A percentile compares a stretch with the other conserved stretches of the same genome.
Evolutionary conservation across 352 stramenopile genomes (phyloP).

Genomic region (Globisporangium cystogenes): DNA sequence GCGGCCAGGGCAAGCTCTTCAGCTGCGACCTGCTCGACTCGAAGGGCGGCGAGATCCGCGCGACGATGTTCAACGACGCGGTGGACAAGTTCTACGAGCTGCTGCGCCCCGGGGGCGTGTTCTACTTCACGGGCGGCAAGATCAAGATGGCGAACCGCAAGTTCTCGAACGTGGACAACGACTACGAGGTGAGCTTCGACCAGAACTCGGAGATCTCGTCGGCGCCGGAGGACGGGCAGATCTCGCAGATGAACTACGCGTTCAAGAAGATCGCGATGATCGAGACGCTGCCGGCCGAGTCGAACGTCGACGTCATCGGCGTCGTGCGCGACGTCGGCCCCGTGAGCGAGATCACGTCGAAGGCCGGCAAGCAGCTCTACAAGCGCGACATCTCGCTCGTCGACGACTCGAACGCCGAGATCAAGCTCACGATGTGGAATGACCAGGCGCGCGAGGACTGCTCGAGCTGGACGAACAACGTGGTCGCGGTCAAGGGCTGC

Average conservation of each 20-base stretch:
- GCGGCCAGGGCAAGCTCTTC: constrained; percentile 96
- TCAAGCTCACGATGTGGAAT: constrained; percentile 97
- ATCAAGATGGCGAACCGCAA: constrained; percentile 98
- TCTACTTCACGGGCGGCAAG: constrained; percentile 93
- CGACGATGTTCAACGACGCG: constrained; percentile 98
- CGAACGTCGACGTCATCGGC: constrained; percentile 94
- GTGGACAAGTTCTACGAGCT: constrained; percentile 96
- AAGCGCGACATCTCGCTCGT: constrained; percentile 97
- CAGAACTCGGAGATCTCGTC: constrained; percentile 92
- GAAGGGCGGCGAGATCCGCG: constrained; percentile 94
- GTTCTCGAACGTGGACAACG: constrained; percentile 95
- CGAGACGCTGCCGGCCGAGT: constrained; percentile 80
- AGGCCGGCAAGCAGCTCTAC: constrained; percentile 93
- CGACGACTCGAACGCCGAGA: constrained; percentile 94
- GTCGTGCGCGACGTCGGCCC: constrained; percentile 93
- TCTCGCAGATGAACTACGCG: constrained; percentile 89
- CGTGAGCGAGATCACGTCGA: constrained; percentile 91
- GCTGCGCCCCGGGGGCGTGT: constrained; percentile 86
- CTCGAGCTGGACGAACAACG: constrained; percentile 85
- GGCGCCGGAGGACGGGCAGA: constrained; percentile 84
- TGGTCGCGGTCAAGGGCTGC: constrained; percentile 95
- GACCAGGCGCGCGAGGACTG: constrained; percentile 82
- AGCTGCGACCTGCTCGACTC: constrained; percentile 95
- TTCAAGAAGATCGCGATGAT: constrained; percentile 95
- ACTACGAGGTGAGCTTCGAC: constrained; percentile 99